A percentile compares a stretch with the other conserved stretches of the same genome.
Evolutionary conservation across 164 flowering plant genomes (phyloP).

Genomic region (Macadamia tetraphylla): DNA sequence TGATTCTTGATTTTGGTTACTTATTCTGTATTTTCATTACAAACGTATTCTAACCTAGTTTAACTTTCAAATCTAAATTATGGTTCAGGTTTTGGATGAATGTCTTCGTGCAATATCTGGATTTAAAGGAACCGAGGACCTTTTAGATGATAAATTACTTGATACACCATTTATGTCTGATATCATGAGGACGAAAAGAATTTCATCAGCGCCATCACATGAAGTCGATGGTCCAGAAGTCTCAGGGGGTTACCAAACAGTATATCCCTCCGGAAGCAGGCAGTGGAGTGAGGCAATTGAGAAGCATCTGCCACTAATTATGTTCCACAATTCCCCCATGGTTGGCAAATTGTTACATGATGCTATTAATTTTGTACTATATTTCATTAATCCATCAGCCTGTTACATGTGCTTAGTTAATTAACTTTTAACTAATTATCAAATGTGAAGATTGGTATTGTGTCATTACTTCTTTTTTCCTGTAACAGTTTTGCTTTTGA

Average conservation of each 20-base stretch:
- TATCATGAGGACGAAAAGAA: conserved; percentile 47
- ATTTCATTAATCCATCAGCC: background rate
- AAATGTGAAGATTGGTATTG: too few species aligned
- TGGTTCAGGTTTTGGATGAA: conserved; percentile 78
- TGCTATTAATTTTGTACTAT: background rate
- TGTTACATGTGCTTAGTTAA: background rate
- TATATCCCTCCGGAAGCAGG: conserved; percentile 36
- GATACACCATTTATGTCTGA: conserved; percentile 74
- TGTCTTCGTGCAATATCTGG: conserved; percentile 88
- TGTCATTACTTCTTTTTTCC: too few species aligned
- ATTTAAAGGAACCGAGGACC: conserved; percentile 85
- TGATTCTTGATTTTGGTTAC: too few species aligned
- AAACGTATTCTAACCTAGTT: background rate
- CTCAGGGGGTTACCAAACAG: conserved; percentile 17
- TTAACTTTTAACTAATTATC: too few species aligned
- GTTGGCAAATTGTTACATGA: conserved; percentile 30
- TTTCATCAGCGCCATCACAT: conserved; percentile 88
- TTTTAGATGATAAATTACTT: conserved; percentile 52
- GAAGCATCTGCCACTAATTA: conserved; percentile 53
- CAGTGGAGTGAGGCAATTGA: conserved; percentile 74
- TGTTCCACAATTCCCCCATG: conserved; percentile 56
- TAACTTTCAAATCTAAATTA: background rate
- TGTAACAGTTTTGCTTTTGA: background rate
- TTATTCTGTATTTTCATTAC: too few species aligned
- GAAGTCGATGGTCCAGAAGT: conserved; percentile 27